phyloP scores from a whole-genome alignment of 352 stramenopile species.

The Achlya hypogyna region DNA sequence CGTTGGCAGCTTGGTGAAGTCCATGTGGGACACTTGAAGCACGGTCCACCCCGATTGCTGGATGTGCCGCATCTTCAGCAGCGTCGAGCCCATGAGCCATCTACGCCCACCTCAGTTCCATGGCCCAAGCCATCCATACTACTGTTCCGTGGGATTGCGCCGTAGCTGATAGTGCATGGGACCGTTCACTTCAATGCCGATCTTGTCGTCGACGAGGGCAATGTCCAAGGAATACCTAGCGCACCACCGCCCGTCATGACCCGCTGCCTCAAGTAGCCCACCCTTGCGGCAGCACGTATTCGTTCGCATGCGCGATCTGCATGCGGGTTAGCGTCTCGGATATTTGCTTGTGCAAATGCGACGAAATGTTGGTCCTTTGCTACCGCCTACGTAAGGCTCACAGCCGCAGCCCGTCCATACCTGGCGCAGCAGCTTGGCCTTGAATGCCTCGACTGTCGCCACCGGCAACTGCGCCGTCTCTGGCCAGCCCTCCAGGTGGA shows the following conservation, averaged over 20 bases:
- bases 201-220: constrained; percentile 11
- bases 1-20: constrained; percentile 10
- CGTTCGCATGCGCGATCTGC: constrained; percentile 4
- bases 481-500: background rate
- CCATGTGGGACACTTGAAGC: constrained; percentile 9
- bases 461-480: background rate
- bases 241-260: background rate
- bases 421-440: background rate
- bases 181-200: constrained; percentile 20
- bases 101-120: background rate
- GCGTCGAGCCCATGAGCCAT: constrained; percentile 1
- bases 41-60: constrained; percentile 13
- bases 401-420: background rate
- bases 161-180: constrained; percentile 17
- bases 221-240: constrained; percentile 19
- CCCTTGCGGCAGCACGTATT: constrained; percentile 12
- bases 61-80: constrained; percentile 14
- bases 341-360: background rate
- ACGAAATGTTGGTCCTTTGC: constrained; percentile 13
- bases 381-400: background rate
- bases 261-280: background rate
- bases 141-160: constrained; percentile 6
- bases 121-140: background rate
- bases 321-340: constrained; percentile 1
- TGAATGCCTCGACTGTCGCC: background rate